A percentile compares a stretch with the other conserved stretches of the same genome.
Conservation (phyloP, 2,329 filamentous ascomycete genomes). For the Pseudophaeomoniella oleicola region DNA sequence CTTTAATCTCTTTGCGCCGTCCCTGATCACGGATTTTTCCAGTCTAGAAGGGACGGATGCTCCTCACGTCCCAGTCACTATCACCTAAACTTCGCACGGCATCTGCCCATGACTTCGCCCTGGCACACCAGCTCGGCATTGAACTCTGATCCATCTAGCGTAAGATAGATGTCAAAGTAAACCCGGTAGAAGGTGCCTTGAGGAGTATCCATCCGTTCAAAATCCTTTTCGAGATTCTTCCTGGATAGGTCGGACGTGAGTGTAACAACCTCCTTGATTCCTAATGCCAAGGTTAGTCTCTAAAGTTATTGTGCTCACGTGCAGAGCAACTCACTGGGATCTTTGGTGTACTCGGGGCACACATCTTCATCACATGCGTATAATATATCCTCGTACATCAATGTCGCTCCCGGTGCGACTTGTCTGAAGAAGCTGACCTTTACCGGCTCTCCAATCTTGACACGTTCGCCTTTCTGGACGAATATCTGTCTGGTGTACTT, state of each 20-base stretch:
- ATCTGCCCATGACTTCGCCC: slow-evolving; percentile 96
- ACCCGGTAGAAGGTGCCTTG: slow-evolving; percentile 88
- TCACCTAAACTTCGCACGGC: slow-evolving; percentile 72
- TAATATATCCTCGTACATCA: slow-evolving; percentile 98
- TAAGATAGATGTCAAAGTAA: slow-evolving; percentile 62
- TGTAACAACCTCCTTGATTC: slow-evolving; percentile 97
- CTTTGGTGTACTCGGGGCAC: slow-evolving; percentile 96
- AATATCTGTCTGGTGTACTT: slow-evolving; percentile 98
- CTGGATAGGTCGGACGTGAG: slow-evolving; percentile 91
- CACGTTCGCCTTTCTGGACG: slow-evolving; percentile 93
- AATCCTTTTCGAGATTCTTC: slow-evolving; percentile 98
- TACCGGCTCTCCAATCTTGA: slow-evolving; percentile 98
- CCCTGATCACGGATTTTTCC: no score
- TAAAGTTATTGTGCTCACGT: not conserved
- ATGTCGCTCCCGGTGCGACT: slow-evolving; percentile 86
- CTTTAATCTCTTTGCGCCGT: no score
- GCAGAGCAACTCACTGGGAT: slow-evolving; percentile 65
- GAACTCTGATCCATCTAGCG: slow-evolving; percentile 92
- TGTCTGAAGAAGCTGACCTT: slow-evolving; percentile 98
- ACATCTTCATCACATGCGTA: slow-evolving; percentile 97
- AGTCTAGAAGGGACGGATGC: no score
- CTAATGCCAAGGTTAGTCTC: slow-evolving; percentile 30
- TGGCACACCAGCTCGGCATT: slow-evolving; percentile 98
- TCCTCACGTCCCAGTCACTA: not conserved
- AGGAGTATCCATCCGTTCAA: slow-evolving; percentile 97